Evolutionary conservation across 2,329 filamentous ascomycete genomes (phyloP), one percentile per base, ranked within the genome.

Genomic region (Aspergillus fumigatus): DNA sequence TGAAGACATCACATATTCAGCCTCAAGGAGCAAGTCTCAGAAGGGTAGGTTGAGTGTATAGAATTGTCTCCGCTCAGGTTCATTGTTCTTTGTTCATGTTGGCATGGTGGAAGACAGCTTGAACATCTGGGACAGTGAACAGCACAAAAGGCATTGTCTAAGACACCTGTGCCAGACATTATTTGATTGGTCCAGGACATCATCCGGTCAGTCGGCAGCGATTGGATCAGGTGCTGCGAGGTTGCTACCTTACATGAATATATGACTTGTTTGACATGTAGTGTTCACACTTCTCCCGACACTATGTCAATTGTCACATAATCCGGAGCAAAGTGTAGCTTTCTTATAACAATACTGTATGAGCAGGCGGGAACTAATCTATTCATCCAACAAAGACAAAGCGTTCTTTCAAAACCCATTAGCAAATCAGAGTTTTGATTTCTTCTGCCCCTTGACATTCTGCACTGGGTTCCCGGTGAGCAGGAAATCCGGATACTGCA

Each of bases 401-500:
- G 2, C 8, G 11, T 9, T 10, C 40, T 43, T 23, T 4, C 8
- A 7, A 6, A 43, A 10, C n/a, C n/a, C 9, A 23, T 4, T 1
- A 9, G 6, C 40, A 0, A 43, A 50, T 67, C 57, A 84, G 57
- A 83, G 69, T 69, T 85, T 86, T 21, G 80, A 73, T 67, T 81
- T 82, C 75, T 82, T 84, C 54, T 77, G 77, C 11, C 82, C 82
- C 56, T 80, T 81, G 10, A 86, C 84, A 6, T 84, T 84, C n/a
- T 76, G 75, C 3, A 87, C 79, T 2, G 70, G 70, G 14, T 78
- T 70, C 1, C 80, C 82, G 1, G 77, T 80, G 2, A 86, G 73
- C 19, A 87, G 70, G 62, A 85, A 84, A 59, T 86, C 83, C 0
- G 84, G 84, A 66, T 87, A 87, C 52, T 70, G 60, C 59, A 80